Evolutionary conservation across 768 basidiomycete species (phyloP), one percentile per base, ranked within the genome.

Genomic region (Amanita rimosa): DNA sequence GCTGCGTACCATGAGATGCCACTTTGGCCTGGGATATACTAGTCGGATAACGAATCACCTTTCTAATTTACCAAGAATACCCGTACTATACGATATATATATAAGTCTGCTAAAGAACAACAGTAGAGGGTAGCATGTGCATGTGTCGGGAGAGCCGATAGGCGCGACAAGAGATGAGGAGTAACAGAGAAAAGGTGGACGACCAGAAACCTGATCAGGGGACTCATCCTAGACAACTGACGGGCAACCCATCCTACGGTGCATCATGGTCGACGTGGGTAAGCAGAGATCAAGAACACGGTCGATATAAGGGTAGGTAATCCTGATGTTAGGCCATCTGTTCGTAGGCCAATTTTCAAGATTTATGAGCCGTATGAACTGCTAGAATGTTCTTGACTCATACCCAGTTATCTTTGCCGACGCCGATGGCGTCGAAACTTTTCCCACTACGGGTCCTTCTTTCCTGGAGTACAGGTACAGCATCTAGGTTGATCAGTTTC

Each of bases 391-490:
- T 16, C 29, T 13, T 34, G 29, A 42, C 31, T 70, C 74, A 85
- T 48, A 87, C 78, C 85, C 85, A 89, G 36, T 75, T 74, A 34
- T 85, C 81, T 60, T 83, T 81, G 49, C 83, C 83, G n/a, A 81
- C 72, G 16, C 83, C 77, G 58, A 85, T 83, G 38, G 80, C 86
- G 58, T 88, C 87, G 53, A 90, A 90, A 64, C 77, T 83, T 67
- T 86, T 89, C 44, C 87, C 87, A 55, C 86, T 89, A 50, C 87
- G 70, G n/a, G 85, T 85, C 52, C 81, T 75, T 51, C 87, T 68
- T 65, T 89, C 86, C 52, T 76, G 78, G 8, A 89, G 71, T 6
- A 83, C 66, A 22, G 80, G 76, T 1, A 81, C 83, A 29, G 73
- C 72, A 61, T 90, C 87, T 52, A 89, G 72, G 58, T 88, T 88